These are phyloP conservation scores for Gamsiella multidivaricata DNA, from an alignment of 192 early-diverging fungal genomes.

Conservation along the genomic window DNA sequence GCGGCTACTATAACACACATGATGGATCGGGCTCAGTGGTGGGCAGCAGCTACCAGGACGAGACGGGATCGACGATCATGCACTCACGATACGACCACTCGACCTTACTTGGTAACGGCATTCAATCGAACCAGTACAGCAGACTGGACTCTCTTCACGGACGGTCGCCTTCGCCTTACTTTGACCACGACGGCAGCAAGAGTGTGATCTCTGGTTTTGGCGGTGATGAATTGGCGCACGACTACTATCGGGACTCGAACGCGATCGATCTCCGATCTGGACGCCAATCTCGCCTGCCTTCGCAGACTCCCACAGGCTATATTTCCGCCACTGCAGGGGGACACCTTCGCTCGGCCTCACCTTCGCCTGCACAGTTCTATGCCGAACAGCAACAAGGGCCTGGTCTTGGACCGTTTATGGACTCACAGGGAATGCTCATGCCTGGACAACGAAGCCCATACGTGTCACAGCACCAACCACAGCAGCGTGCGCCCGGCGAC, in stretches of 20 bases:
- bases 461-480: conserved; percentile 11
- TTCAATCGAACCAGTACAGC: conserved; percentile 48
- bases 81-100: conserved; percentile 54
- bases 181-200: conserved; percentile 27
- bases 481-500: conserved; percentile 9
- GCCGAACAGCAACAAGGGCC: not conserved
- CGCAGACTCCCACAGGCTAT: conserved; percentile 17
- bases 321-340: conserved; percentile 31
- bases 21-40: conserved; percentile 29
- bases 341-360: conserved; percentile 9
- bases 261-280: conserved; percentile 35
- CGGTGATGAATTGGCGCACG: conserved; percentile 33
- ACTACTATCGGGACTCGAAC: conserved; percentile 42
- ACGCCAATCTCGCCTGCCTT: conserved; percentile 29
- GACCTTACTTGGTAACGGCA: conserved; percentile 22
- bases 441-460: conserved; percentile 3
- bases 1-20: conserved; percentile 30
- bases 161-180: conserved; percentile 31
- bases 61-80: conserved; percentile 19
- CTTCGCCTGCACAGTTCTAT: conserved; percentile 15
- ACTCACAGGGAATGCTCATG: conserved; percentile 42
- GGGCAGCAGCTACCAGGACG: conserved; percentile 37
- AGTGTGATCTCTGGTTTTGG: conserved; percentile 39
- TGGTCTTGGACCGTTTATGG: conserved; percentile 20
- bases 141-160: conserved; percentile 37